Conservation (phyloP, 2,329 filamentous ascomycete genomes). For the Apiospora kogelbergensis region DNA sequence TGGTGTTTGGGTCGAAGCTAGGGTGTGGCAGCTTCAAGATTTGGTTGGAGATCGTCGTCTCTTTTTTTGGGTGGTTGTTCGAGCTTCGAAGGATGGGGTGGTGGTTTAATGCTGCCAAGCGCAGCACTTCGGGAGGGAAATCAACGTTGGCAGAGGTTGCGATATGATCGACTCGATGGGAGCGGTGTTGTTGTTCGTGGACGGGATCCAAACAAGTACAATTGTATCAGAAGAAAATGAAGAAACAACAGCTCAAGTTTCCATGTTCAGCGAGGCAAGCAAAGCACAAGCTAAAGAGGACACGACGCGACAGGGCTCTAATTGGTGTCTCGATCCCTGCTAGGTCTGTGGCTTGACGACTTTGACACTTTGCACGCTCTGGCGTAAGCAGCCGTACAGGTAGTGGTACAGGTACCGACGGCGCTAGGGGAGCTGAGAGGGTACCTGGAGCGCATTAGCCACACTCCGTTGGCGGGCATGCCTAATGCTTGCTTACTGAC, state of each 20-base stretch:
- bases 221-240: not conserved
- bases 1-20: not conserved
- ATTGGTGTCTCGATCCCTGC: not conserved
- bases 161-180: not conserved
- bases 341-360: not conserved
- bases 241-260: not conserved
- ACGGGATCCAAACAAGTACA: too few species aligned
- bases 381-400: too few species aligned
- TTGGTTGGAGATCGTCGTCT: not conserved
- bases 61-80: not conserved
- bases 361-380: not conserved
- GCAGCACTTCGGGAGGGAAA: not conserved
- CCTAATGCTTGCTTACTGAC: not conserved
- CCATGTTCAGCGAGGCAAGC: not conserved
- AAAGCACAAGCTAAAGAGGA: slow-evolving; percentile 1
- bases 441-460: not conserved
- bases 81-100: not conserved
- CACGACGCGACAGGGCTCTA: slow-evolving; percentile 10
- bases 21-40: not conserved
- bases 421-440: too few species aligned
- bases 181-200: too few species aligned
- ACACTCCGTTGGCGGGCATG: not conserved
- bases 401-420: not conserved
- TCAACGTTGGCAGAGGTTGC: not conserved
- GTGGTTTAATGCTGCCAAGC: slow-evolving; percentile 3